Evolutionary conservation across 2,329 filamentous ascomycete genomes (phyloP).

Genomic region (Chrysosporium queenslandicum): DNA sequence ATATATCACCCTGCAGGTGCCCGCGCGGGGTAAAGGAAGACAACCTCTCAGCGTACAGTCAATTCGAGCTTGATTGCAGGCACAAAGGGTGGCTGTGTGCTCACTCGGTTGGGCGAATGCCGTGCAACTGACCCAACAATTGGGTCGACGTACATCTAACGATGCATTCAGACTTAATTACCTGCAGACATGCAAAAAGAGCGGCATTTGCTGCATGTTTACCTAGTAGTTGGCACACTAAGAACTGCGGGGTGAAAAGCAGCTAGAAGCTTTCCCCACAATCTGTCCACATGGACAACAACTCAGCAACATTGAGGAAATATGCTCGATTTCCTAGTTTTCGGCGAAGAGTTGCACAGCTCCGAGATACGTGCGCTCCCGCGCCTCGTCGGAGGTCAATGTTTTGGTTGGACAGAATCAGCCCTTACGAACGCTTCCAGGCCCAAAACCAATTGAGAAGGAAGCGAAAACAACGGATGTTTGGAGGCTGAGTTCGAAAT

Average conservation of each 20-base stretch:
- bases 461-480: too few species aligned
- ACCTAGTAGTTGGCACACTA: background rate
- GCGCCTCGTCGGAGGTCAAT: too few species aligned
- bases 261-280: slow-evolving; percentile 1
- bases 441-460: too few species aligned
- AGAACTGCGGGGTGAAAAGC: background rate
- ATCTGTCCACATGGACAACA: background rate
- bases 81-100: background rate
- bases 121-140: slow-evolving; percentile 3
- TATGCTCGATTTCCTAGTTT: too few species aligned
- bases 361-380: too few species aligned
- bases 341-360: too few species aligned
- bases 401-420: too few species aligned
- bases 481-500: too few species aligned
- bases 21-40: background rate
- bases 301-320: background rate
- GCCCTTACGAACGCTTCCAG: too few species aligned
- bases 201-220: background rate
- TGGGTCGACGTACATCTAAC: slow-evolving; percentile 9
- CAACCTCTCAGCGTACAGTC: background rate
- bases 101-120: background rate
- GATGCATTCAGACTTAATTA: background rate
- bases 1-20: background rate
- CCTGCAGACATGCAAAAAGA: background rate
- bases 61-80: background rate